Evolutionary conservation across 106 monocot genomes (phyloP), one percentile per base, ranked within the genome.

Genomic region (Allium cepa): DNA sequence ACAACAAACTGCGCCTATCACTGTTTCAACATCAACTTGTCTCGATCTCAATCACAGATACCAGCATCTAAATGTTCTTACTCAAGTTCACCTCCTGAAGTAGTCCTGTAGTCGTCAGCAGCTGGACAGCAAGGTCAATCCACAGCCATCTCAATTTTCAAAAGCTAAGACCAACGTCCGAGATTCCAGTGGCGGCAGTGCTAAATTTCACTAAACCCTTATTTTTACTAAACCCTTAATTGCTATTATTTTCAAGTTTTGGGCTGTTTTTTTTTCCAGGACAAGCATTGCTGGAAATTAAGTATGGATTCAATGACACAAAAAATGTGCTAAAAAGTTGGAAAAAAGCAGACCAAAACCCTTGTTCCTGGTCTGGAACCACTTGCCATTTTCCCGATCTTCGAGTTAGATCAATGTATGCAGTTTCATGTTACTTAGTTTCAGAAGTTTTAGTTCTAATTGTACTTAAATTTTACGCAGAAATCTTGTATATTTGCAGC

Each of bases 311-410:
- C 69, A 88, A 84, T 49, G 81, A 69, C 70, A 73, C 80, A 15
- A 83, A 72, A 52, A 64, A 47, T 58, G 55, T 60, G 56, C 73
- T 97, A n/a, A 69, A 66, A 26, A 81, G 78, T 78, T 97, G 96
- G 96, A 79, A 59, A 55, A 70, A 22, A 28, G 59, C 50, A 18
- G 88, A 89, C 59, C 74, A 78, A 11, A 80, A 82, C 78, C 96
- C 92, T 49, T 97, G 96, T 68, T 81, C 78, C 71, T 97, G 96
- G 96, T 56, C 75, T 15, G 96, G 88, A 70, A 63, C 92, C 66
- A 75, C 86, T 53, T 97, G 96, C 84, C 89, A 89, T 52, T 63
- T 78, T 66, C 84, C 82, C 50, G 83, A 92, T 53, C 82, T 86
- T 14, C 80, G 83, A 55, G 88, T 97, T 64, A 47, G 49, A 14